phyloP scores from a whole-genome alignment of 2,329 filamentous ascomycete genomes.

The Phaeosphaeria sp. region DNA sequence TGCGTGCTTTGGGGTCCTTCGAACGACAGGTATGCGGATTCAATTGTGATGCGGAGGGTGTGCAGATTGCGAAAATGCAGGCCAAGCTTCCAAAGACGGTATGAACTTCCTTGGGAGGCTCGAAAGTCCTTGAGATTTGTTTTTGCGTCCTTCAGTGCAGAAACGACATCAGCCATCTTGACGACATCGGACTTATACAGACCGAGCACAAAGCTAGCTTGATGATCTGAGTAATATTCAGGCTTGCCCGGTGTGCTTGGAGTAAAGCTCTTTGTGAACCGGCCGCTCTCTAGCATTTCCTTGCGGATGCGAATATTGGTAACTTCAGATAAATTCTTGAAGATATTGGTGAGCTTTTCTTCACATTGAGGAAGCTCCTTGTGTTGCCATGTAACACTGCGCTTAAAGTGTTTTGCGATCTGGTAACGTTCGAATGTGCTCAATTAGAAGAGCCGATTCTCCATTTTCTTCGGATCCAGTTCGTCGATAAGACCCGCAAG shows the following conservation, averaged over 20 bases:
- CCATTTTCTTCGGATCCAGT: too few species aligned
- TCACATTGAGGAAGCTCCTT: background rate
- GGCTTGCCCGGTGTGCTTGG: too few species aligned
- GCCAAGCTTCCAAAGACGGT: background rate
- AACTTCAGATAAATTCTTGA: too few species aligned
- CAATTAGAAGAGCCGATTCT: too few species aligned
- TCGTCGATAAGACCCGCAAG: too few species aligned
- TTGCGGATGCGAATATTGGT: background rate
- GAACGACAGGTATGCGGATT: too few species aligned
- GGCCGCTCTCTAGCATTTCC: too few species aligned
- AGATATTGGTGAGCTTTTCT: background rate
- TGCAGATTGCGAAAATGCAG: background rate
- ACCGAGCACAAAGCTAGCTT: background rate
- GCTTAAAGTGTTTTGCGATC: too few species aligned
- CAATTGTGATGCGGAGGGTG: background rate
- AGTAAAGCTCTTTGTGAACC: too few species aligned
- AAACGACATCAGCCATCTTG: background rate
- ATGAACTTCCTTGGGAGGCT: background rate
- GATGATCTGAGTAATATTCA: background rate
- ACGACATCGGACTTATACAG: background rate
- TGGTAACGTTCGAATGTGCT: too few species aligned
- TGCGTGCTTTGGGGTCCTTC: too few species aligned
- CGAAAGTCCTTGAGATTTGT: background rate
- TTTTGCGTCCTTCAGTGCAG: background rate
- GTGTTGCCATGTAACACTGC: background rate